These are phyloP conservation scores for Calendula officinalis DNA, from an alignment of 129 eudicot species.

Conservation along the genomic window DNA sequence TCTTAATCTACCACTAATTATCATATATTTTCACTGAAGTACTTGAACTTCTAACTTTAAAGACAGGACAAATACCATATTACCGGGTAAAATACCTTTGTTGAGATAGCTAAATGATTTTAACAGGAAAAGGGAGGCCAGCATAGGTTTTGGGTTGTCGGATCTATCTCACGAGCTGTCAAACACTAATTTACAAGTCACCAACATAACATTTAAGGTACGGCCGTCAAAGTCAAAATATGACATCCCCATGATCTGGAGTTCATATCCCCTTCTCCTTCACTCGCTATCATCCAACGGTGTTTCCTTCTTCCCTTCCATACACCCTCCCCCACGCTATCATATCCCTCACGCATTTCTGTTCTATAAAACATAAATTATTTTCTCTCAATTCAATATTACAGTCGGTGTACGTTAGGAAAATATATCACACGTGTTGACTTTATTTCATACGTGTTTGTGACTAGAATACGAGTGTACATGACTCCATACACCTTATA, in stretches of 20 bases:
- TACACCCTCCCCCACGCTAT: conserved; percentile 24
- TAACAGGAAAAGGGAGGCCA: not conserved
- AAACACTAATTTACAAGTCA: conserved; percentile 22
- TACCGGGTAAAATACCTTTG: too few relatives aligned
- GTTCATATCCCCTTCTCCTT: conserved; percentile 12
- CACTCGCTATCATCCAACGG: conserved; percentile 16
- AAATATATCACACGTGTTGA: not conserved
- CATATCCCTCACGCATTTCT: not conserved
- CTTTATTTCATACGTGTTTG: conserved; percentile 12
- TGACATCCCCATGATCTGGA: conserved; percentile 33
- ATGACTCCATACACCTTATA: not conserved
- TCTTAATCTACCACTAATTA: too few relatives aligned
- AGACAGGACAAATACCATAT: too few relatives aligned
- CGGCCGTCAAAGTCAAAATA: conserved; percentile 15
- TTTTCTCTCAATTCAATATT: not conserved
- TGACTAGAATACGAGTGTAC: conserved; percentile 3
- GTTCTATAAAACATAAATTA: not conserved
- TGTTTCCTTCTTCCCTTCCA: not conserved
- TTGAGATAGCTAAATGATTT: too few relatives aligned
- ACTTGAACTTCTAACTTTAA: too few relatives aligned
- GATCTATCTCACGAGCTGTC: conserved; percentile 26
- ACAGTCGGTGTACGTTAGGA: not conserved
- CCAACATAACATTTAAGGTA: conserved; percentile 6
- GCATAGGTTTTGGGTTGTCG: conserved; percentile 27
- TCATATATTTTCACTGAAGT: too few relatives aligned